phyloP scores from a whole-genome alignment of 2,329 filamentous ascomycete genomes.

The Nemania serpens region DNA sequence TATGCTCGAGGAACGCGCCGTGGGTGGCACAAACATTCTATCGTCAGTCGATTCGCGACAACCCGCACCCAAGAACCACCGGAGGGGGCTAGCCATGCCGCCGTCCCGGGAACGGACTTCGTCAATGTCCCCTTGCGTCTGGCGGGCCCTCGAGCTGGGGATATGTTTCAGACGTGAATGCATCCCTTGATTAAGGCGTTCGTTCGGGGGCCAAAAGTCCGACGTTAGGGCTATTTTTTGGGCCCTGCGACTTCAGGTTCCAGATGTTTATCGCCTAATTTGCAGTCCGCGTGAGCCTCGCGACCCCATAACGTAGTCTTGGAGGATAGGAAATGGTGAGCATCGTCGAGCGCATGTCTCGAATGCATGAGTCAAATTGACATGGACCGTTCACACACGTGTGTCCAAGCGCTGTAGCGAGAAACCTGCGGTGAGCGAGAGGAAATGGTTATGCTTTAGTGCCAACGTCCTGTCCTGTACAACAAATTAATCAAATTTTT shows the following conservation, averaged over 20 bases:
- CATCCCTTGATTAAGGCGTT: constrained; percentile 7
- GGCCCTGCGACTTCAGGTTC: background rate
- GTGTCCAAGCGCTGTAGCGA: background rate
- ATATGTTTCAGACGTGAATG: background rate
- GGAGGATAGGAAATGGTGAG: too few species aligned
- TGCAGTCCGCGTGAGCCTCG: too few species aligned
- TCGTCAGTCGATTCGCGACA: background rate
- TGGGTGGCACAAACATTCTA: background rate
- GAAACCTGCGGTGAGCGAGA: background rate
- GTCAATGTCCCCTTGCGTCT: background rate
- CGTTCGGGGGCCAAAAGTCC: background rate
- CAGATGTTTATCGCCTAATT: background rate
- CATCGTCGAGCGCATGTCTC: too few species aligned
- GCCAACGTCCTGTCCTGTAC: background rate
- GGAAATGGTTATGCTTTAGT: background rate
- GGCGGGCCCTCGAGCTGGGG: background rate
- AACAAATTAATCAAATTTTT: constrained; percentile 4
- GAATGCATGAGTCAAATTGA: too few species aligned
- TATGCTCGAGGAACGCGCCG: background rate
- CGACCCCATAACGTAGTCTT: too few species aligned
- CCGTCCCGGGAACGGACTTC: background rate
- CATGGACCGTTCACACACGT: background rate
- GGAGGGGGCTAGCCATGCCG: background rate
- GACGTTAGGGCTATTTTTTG: too few species aligned
- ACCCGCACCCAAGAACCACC: background rate